A percentile compares a stretch with the other conserved stretches of the same genome.
These are phyloP conservation scores for Solanum verrucosum DNA, from an alignment of 257 asterid species.

Conservation along the genomic window DNA sequence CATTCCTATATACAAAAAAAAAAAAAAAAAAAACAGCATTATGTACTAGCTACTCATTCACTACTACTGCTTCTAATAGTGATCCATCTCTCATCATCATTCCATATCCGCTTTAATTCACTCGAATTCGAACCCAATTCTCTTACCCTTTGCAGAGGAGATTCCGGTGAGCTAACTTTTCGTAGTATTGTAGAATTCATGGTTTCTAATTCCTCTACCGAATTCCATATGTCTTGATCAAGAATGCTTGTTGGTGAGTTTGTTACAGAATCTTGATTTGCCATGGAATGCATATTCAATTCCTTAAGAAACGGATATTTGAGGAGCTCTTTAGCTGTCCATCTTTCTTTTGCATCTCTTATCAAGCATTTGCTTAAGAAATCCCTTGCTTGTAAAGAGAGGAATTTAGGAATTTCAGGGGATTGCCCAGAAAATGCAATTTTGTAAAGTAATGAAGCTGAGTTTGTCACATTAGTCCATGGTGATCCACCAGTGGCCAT, in stretches of 20 bases:
- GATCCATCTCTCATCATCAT: conserved; percentile 38
- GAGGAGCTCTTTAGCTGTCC: conserved; percentile 57
- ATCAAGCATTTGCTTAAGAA: conserved; percentile 54
- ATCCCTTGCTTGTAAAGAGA: conserved; percentile 56
- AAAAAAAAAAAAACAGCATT: too few species aligned
- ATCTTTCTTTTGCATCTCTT: conserved; percentile 40
- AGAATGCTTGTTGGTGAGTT: conserved; percentile 65
- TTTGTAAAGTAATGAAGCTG: conserved; percentile 24
- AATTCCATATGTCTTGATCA: conserved; percentile 61
- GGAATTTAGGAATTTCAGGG: conserved; percentile 41
- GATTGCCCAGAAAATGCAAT: conserved; percentile 53
- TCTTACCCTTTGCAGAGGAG: conserved; percentile 16
- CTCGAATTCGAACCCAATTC: conserved; percentile 10
- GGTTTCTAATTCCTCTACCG: conserved; percentile 33
- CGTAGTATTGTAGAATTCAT: background rate
- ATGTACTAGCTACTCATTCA: background rate
- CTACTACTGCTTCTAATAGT: conserved; percentile 24
- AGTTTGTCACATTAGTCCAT: conserved; percentile 38
- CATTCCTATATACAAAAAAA: background rate
- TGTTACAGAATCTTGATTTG: background rate
- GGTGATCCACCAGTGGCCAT: conserved; percentile 64
- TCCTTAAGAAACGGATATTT: conserved; percentile 47
- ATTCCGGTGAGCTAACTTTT: background rate
- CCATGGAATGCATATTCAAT: background rate
- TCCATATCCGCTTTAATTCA: conserved; percentile 22